Evolutionary conservation across 108 stramenopile species (phyloP).

Genomic region (Aureococcus anophagefferens): DNA sequence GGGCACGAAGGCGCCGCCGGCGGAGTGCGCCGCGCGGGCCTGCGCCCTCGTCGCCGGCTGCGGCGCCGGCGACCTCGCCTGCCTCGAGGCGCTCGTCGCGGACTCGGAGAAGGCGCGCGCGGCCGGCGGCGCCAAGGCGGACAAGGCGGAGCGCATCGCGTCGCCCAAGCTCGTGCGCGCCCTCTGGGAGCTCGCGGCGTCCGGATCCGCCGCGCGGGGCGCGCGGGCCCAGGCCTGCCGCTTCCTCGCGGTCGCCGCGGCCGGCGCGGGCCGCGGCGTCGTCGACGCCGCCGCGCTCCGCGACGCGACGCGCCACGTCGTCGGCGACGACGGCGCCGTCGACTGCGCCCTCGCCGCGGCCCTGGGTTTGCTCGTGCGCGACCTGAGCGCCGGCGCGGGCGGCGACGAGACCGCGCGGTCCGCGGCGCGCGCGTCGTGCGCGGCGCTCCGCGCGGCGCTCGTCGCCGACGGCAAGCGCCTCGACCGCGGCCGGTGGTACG

Average conservation of each 20-base stretch:
- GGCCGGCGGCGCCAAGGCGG: neutral
- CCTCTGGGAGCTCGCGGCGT: neutral
- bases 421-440: neutral
- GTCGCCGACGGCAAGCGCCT: too few species aligned
- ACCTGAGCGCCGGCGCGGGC: neutral
- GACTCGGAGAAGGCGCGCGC: neutral
- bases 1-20: neutral
- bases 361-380: neutral
- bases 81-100: neutral
- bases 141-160: neutral
- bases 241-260: neutral
- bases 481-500: neutral
- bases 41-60: neutral
- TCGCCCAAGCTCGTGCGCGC: neutral
- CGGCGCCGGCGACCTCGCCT: neutral
- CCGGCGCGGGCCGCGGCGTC: neutral
- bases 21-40: neutral
- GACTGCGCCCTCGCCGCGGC: neutral
- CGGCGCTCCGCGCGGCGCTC: too few species aligned
- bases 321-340: neutral
- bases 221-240: neutral
- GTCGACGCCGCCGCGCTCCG: neutral
- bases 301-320: neutral
- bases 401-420: neutral
- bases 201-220: neutral